Percentiles rank a stretch among this genome's conserved stretches.
These are phyloP conservation scores for Gossypium gossypioides DNA, from an alignment of 441 rosid species.

Conservation along the genomic window DNA sequence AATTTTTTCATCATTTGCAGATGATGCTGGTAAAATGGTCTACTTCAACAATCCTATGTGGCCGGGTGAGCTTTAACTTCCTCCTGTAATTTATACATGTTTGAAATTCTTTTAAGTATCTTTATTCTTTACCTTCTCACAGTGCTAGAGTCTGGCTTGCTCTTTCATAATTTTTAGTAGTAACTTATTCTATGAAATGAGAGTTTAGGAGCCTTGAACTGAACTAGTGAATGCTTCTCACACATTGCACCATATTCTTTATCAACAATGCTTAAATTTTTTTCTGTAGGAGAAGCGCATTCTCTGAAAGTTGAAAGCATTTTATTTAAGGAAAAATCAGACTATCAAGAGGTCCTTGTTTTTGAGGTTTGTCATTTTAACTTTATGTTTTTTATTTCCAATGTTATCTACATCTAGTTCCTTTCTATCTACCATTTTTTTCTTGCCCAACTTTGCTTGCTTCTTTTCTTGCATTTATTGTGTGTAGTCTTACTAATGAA, in stretches of 20 bases:
- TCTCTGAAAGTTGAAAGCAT: slow-evolving; percentile 69
- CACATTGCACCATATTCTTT: not conserved
- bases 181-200: not conserved
- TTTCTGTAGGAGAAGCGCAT: slow-evolving; percentile 78
- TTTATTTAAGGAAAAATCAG: slow-evolving; percentile 61
- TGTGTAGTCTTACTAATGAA: not conserved
- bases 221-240: not conserved
- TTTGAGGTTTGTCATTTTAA: slow-evolving; percentile 58
- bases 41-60: slow-evolving; percentile 97
- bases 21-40: slow-evolving; percentile 37
- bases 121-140: not conserved
- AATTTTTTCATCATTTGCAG: slow-evolving; percentile 19
- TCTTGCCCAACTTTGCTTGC: not conserved
- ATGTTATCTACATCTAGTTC: not conserved
- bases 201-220: not conserved
- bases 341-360: slow-evolving; percentile 81
- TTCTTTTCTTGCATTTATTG: not conserved
- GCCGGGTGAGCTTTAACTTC: slow-evolving; percentile 54
- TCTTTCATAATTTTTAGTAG: not conserved
- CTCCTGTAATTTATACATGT: not conserved
- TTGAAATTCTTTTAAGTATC: not conserved
- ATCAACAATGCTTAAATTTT: slow-evolving; percentile 10
- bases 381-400: not conserved
- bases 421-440: not conserved
- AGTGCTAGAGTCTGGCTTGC: not conserved